Conservation (phyloP, 305 asterid genomes). For the Rubia occidens region DNA sequence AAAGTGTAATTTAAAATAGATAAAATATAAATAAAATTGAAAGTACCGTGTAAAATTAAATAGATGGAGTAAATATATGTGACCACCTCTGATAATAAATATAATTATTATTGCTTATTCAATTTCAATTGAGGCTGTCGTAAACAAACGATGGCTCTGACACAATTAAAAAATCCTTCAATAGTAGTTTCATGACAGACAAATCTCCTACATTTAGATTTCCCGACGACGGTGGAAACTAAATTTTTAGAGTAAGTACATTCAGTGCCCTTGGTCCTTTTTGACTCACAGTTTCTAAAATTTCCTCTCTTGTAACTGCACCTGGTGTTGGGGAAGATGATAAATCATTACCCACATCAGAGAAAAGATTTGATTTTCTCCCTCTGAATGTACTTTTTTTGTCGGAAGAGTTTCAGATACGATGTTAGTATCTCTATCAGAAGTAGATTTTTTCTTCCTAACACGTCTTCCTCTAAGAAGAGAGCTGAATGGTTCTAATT, state of each 20-base stretch:
- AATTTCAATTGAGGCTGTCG: too few species aligned
- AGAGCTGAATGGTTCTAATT: too few species aligned
- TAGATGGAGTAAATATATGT: too few species aligned
- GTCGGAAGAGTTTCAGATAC: not conserved
- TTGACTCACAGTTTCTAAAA: slow-evolving; percentile 19
- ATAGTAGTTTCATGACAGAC: slow-evolving; percentile 55
- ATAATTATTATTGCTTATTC: too few species aligned
- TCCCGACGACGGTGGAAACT: slow-evolving; percentile 59
- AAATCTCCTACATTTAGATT: slow-evolving; percentile 46
- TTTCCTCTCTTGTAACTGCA: slow-evolving; percentile 46
- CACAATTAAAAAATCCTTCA: too few species aligned
- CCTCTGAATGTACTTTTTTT: slow-evolving; percentile 86
- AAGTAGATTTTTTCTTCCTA: slow-evolving; percentile 41
- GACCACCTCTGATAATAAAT: too few species aligned
- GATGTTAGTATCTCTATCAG: slow-evolving; percentile 23
- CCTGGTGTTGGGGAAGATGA: slow-evolving; percentile 51
- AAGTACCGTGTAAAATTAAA: too few species aligned
- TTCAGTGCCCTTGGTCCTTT: slow-evolving; percentile 24
- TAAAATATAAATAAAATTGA: too few species aligned
- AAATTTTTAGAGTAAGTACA: slow-evolving; percentile 49
- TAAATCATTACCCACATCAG: slow-evolving; percentile 29
- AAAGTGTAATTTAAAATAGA: too few species aligned
- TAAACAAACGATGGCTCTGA: too few species aligned
- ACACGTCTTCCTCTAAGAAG: slow-evolving; percentile 7
- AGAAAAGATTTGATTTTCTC: slow-evolving; percentile 30